Evolutionary conservation across 2,329 filamentous ascomycete genomes (phyloP).

Genomic region (Graphium sp.): DNA sequence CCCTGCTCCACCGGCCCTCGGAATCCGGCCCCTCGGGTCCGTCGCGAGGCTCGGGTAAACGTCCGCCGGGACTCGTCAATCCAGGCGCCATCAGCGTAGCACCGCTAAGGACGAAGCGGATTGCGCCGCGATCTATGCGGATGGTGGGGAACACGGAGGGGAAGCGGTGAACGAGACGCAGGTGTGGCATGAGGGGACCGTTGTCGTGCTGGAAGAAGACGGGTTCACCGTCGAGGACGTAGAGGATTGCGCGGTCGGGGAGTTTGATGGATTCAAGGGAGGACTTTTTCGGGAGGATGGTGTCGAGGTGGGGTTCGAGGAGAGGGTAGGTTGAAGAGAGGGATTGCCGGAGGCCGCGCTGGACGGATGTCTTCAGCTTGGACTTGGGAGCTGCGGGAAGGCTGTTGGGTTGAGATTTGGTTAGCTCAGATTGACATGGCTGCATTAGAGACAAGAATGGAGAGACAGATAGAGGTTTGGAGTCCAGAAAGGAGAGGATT

Average conservation of each 20-base stretch:
- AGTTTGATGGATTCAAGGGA: constrained; percentile 84
- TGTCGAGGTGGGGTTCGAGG: constrained; percentile 76
- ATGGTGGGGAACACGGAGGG: constrained; percentile 69
- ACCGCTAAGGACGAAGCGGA: constrained; percentile 86
- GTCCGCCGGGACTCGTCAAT: constrained; percentile 66
- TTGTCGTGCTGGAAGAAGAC: constrained; percentile 82
- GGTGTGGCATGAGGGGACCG: constrained; percentile 68
- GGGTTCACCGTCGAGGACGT: constrained; percentile 60
- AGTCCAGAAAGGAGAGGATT: not conserved
- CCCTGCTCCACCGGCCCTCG: constrained; percentile 42
- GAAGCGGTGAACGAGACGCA: constrained; percentile 79
- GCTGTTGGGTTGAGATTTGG: too few relatives aligned
- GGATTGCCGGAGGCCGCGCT: constrained; percentile 70
- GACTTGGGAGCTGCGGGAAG: constrained; percentile 67
- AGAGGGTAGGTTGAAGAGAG: constrained; percentile 74
- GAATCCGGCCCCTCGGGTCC: constrained; percentile 20
- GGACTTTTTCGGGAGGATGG: constrained; percentile 87
- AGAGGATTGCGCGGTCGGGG: constrained; percentile 78
- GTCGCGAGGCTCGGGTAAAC: constrained; percentile 44
- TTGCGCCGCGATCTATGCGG: constrained; percentile 87
- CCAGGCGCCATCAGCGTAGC: constrained; percentile 95
- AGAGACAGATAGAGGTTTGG: not conserved
- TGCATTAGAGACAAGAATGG: not conserved
- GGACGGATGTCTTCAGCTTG: constrained; percentile 93
- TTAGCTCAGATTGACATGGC: too few relatives aligned